Evolutionary conservation across 305 asterid species (phyloP).

Genomic region (Salvia sclarea): DNA sequence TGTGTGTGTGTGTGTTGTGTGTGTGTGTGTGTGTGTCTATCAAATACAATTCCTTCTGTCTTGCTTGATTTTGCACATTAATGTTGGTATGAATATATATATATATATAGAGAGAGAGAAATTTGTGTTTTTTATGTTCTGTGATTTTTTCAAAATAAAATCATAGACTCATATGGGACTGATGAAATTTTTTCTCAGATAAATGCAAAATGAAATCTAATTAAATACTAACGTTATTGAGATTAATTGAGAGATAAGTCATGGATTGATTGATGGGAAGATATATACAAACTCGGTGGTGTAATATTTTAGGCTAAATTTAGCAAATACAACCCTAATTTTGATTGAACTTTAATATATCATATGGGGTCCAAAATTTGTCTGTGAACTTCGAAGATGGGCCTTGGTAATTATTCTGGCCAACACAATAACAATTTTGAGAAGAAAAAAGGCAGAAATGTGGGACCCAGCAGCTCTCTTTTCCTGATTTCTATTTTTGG

Average conservation of each 20-base stretch:
- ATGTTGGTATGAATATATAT: no score
- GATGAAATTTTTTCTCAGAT: no score
- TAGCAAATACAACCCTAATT: constrained; percentile 30
- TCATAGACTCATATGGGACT: no score
- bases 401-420: constrained; percentile 16
- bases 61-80: no score
- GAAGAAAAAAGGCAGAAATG: background rate
- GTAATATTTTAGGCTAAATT: constrained; percentile 30
- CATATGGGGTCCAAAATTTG: constrained; percentile 18
- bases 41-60: no score
- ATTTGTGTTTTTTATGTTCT: no score
- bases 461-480: constrained; percentile 32
- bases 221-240: background rate
- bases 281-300: constrained; percentile 29
- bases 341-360: constrained; percentile 25
- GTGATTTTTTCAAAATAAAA: no score
- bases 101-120: no score
- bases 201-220: no score
- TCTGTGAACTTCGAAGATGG: no score
- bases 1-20: no score
- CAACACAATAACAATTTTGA: constrained; percentile 10
- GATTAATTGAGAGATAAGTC: constrained; percentile 3
- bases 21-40: no score
- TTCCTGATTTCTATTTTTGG: constrained; percentile 41
- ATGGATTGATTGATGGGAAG: constrained; percentile 28